Evolutionary conservation across 352 stramenopile species (phyloP).

Genomic region (Globisporangium mamillatum): DNA sequence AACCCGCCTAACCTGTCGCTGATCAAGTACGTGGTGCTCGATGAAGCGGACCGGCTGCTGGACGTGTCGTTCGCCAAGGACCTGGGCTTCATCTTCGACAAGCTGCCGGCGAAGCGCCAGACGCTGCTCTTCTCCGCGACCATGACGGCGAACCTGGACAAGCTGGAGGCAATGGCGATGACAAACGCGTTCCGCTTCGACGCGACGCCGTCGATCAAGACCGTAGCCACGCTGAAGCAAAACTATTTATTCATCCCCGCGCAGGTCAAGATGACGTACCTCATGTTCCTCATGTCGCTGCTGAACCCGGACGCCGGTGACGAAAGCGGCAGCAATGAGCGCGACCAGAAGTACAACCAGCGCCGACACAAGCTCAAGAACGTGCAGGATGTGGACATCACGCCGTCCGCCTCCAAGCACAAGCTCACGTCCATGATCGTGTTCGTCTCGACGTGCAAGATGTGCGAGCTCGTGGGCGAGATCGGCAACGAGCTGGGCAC

Average conservation of each 20-base stretch:
- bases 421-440: conserved; percentile 91
- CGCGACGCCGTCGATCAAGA: conserved; percentile 77
- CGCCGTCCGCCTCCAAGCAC: conserved; percentile 22
- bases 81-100: conserved; percentile 84
- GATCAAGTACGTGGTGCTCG: conserved; percentile 95
- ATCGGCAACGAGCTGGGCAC: conserved; percentile 92
- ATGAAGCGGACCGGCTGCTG: conserved; percentile 97
- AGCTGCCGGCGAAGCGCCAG: conserved; percentile 82
- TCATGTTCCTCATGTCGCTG: conserved; percentile 86
- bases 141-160: conserved; percentile 92
- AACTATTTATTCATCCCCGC: conserved; percentile 98
- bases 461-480: conserved; percentile 93
- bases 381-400: conserved; percentile 15
- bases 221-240: conserved; percentile 92
- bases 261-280: conserved; percentile 95
- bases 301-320: conserved; percentile 54
- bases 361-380: conserved; percentile 31
- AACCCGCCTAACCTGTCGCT: conserved; percentile 89
- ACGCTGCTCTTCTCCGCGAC: conserved; percentile 98
- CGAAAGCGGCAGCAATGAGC: conserved; percentile 24
- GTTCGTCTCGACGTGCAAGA: conserved; percentile 97
- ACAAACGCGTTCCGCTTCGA: conserved; percentile 72
- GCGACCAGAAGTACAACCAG: conserved; percentile 16
- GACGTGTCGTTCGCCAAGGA: conserved; percentile 86
- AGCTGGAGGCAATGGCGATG: conserved; percentile 72